Evolutionary conservation across 306 rosid species (phyloP).

Genomic region (Comarum palustre): DNA sequence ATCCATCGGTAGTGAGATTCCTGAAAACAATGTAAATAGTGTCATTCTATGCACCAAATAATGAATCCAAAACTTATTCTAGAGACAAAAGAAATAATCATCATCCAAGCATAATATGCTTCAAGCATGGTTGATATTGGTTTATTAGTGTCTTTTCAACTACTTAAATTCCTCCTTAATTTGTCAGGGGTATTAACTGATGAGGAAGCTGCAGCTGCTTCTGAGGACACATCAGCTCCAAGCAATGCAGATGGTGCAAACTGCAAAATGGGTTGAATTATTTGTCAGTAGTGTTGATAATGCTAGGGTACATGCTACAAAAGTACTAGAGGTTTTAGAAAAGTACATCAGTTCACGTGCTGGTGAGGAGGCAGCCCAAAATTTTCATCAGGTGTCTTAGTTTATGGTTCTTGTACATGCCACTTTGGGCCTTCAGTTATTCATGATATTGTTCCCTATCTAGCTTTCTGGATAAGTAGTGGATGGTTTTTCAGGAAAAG

Average conservation of each 20-base stretch:
- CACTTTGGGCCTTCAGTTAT: neutral
- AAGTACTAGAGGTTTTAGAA: conserved; percentile 76
- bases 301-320: conserved; percentile 70
- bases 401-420: conserved; percentile 16
- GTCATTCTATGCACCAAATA: conserved; percentile 22
- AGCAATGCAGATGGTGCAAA: conserved; percentile 67
- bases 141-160: neutral
- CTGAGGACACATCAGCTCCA: conserved; percentile 38
- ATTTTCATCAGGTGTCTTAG: conserved; percentile 53
- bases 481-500: neutral
- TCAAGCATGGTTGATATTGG: neutral
- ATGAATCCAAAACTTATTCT: neutral
- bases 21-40: conserved; percentile 45
- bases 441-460: neutral
- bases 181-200: conserved; percentile 38
- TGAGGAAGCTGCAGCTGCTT: conserved; percentile 44
- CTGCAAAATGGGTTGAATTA: conserved; percentile 82
- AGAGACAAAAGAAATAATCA: neutral
- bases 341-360: conserved; percentile 64
- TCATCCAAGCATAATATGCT: neutral
- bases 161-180: conserved; percentile 7
- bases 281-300: conserved; percentile 75
- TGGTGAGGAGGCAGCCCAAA: conserved; percentile 59
- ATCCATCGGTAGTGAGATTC: conserved; percentile 79
- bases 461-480: neutral